A percentile compares a stretch with the other conserved stretches of the same genome.
Conservation (phyloP, 2,329 filamentous ascomycete species). For the Coniochaeta prunicola region DNA sequence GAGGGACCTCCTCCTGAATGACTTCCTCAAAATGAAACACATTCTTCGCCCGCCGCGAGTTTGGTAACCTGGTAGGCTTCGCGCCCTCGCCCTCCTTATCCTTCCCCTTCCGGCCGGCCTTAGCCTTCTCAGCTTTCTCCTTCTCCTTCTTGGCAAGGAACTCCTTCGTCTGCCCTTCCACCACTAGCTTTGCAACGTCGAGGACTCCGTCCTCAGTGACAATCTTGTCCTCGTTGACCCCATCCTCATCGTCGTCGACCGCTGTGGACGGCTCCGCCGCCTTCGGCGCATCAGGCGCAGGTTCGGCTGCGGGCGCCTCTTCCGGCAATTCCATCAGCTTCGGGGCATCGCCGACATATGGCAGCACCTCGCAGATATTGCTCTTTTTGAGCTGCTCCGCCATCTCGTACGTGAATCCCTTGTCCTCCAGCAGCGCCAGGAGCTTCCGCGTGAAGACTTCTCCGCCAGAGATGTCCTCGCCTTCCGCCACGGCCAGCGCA, state of each 20-base stretch:
- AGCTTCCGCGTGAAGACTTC: constrained; percentile 77
- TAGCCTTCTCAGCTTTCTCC: constrained; percentile 62
- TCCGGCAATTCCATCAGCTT: constrained; percentile 41
- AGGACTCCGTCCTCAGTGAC: constrained; percentile 63
- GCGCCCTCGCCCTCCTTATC: constrained; percentile 47
- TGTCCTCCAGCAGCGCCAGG: constrained; percentile 52
- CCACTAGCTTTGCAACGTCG: constrained; percentile 79
- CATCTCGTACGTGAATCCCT: constrained; percentile 58
- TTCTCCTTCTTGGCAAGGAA: constrained; percentile 78
- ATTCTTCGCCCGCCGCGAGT: constrained; percentile 62
- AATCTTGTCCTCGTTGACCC: constrained; percentile 31
- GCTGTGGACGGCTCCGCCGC: constrained; percentile 18
- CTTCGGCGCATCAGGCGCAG: constrained; percentile 28
- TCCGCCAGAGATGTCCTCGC: constrained; percentile 61
- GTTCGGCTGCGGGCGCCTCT: constrained; percentile 22
- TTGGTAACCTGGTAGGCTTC: constrained; percentile 57
- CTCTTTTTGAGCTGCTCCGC: constrained; percentile 65
- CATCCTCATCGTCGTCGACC: constrained; percentile 26
- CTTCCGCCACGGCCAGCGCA: constrained; percentile 31
- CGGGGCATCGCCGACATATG: constrained; percentile 39
- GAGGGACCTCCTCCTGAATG: constrained; percentile 43
- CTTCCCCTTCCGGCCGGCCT: constrained; percentile 54
- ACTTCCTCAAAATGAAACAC: constrained; percentile 69
- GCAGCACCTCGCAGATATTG: constrained; percentile 58
- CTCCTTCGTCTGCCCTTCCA: constrained; percentile 72